A percentile compares a stretch with the other conserved stretches of the same genome.
Evolutionary conservation across 2,329 filamentous ascomycete genomes (phyloP).

Genomic region (Elsinoe ampelina): DNA sequence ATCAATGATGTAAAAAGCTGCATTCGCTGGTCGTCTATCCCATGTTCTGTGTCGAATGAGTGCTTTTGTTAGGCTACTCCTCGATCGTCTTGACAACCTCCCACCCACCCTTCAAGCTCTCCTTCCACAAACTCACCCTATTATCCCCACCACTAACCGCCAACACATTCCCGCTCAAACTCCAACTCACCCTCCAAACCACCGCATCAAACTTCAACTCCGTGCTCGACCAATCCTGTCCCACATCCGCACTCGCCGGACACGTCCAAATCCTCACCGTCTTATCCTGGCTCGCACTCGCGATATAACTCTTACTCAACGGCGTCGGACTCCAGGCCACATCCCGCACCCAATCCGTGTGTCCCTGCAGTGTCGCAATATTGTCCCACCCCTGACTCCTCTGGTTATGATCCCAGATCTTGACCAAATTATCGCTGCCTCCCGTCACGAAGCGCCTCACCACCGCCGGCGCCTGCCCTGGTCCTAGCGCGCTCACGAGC

Average conservation of each 20-base stretch:
- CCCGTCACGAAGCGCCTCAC: constrained; percentile 86
- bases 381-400: constrained; percentile 27
- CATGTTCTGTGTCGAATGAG: not conserved
- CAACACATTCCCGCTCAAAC: constrained; percentile 88
- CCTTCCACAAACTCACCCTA: constrained; percentile 96
- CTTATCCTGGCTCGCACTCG: constrained; percentile 90
- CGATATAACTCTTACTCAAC: constrained; percentile 92
- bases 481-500: constrained; percentile 59
- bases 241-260: constrained; percentile 31
- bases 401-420: constrained; percentile 78
- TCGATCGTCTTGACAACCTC: constrained; percentile 95
- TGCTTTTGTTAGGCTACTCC: constrained; percentile 22
- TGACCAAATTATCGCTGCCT: constrained; percentile 85
- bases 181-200: constrained; percentile 97
- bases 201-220: constrained; percentile 79
- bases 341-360: constrained; percentile 94
- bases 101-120: constrained; percentile 94
- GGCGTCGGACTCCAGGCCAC: constrained; percentile 96
- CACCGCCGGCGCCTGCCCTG: constrained; percentile 33
- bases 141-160: constrained; percentile 92
- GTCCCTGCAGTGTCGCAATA: constrained; percentile 61
- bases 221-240: constrained; percentile 67
- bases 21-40: constrained; percentile 10
- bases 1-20: not conserved
- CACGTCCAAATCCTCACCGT: constrained; percentile 93